Evolutionary conservation across 495 filamentous ascomycete species (phyloP), one percentile per base, ranked within the genome.

Genomic region (Venustampulla echinocandica): DNA sequence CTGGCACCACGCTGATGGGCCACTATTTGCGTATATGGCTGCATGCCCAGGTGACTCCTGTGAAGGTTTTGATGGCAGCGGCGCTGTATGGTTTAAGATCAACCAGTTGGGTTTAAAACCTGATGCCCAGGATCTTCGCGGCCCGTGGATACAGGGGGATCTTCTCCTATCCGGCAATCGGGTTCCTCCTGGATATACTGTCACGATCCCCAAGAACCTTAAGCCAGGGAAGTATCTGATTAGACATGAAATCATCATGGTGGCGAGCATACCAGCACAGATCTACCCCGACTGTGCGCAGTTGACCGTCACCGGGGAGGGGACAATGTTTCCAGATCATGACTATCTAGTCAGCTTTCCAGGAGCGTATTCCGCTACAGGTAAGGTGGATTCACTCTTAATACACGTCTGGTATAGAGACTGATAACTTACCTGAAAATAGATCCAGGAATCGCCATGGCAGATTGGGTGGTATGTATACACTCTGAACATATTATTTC

Each of bases 231-330:
- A 60, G 42, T 70, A 69, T 49, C 47, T 70, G 18, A 57, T 70
- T 27, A 57, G 65, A n/a, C 64, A 70, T 50, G 64, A 68, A 52
- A 57, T 65, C 34, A 57, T 65, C 17, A 57, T 65, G 1, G 50
- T 63, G 41, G 47, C 55, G 14, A 59, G 55, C 20, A 34, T 34
- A n/a, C 24, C 27, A 10, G 45, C 61, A 11, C 58, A 64, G 46
- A 58, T 68, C 52, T 70, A 67, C 43, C 54, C 66, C 40, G 61
- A 70, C 49, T 72, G 67, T 45, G 69, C 68, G 3, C 65, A 72
- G 52, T 39, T 72, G 19, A 63, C 52, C 24, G 60, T 71, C 11
- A 54, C 54, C 4, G 67, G 67, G 14, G 50, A 52, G 23, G 66
- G 66, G 10, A 52, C 54, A 27, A 22, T 42, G 1, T 57, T 55